Base-by-base conservation (phyloP, 2,329 filamentous ascomycete genomes). In the Berkeleyomyces basicola region DNA sequence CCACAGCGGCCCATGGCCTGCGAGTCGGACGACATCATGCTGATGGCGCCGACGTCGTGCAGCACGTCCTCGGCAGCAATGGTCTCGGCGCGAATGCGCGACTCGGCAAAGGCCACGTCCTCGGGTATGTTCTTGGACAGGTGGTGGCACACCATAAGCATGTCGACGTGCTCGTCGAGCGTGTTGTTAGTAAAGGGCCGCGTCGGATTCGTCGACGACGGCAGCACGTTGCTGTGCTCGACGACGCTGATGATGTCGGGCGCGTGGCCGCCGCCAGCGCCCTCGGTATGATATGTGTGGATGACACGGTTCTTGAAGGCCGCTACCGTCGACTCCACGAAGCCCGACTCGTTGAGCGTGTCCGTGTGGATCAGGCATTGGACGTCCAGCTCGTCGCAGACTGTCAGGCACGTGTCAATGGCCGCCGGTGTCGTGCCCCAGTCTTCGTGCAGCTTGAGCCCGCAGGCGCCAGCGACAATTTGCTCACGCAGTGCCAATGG, bases 141-240 rank as follows among this genome's bases (percentile, higher is more conserved):
- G 70, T 97, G 92, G 73, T 97, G 92, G 77, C 92, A 97, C 44
- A 96, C 90, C 92, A 96, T 96, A 57, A 96, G 77, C 92, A 97
- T 97, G 75, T 97, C 92, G 11, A 96, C 82, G 74, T 97, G 92
- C 74, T 97, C 92, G 70, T 96, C 92, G 0, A 97, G 81, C 0
- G 92, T 97, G 76, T 97, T 96, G 67, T 80, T 79, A 1, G 92
- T 97, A 73, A 85, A 96, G 0, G 92, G 92, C 1, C 91, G 80
- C 1, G 92, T 97, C 0, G 92, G 92, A 72, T 96, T 97, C 0
- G 92, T 97, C 57, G 86, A 92, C 4, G 86, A 90, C 0, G 92
- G 92, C 0, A 97, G 81, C 1, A 97, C 90, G 70, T 97, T 93
- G 58, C 82, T 74, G 69, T 91, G 86, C 72, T 95, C 90, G 9